phyloP scores from a whole-genome alignment of 176 grass and related monocot genomes.

The Lolium multiflorum region DNA sequence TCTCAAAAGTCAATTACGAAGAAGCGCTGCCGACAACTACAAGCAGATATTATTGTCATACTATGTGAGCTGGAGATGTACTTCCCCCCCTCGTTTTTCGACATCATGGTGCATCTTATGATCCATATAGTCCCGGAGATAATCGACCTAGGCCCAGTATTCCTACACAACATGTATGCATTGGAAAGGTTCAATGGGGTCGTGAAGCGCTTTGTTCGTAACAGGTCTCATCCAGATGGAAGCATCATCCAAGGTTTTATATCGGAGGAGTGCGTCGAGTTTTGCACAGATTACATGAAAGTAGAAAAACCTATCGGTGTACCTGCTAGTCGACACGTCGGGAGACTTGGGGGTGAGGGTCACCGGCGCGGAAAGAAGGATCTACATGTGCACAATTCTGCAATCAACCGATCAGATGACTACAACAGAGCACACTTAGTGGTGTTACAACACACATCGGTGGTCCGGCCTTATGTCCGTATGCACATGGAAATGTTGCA shows the following conservation, averaged over 20 bases:
- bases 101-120: constrained; percentile 10
- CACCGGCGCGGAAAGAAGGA: too few relatives aligned
- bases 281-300: constrained; percentile 1
- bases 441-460: neutral
- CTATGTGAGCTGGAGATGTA: neutral
- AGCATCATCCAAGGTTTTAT: constrained; percentile 7
- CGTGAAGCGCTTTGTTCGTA: neutral
- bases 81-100: neutral
- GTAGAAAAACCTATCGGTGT: constrained; percentile 2
- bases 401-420: neutral
- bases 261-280: neutral
- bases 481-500: neutral
- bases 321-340: neutral
- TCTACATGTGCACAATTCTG: neutral
- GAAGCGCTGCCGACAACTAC: neutral
- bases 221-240: neutral
- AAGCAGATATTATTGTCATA: neutral
- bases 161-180: neutral
- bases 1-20: constrained; percentile 1
- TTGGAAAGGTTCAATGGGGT: neutral
- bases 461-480: neutral
- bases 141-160: neutral
- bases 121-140: neutral
- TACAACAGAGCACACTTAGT: neutral
- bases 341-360: neutral